A percentile compares a stretch with the other conserved stretches of the same genome.
phyloP scores from a whole-genome alignment of 352 stramenopile genomes.

The Pilasporangium apinafurcum region DNA sequence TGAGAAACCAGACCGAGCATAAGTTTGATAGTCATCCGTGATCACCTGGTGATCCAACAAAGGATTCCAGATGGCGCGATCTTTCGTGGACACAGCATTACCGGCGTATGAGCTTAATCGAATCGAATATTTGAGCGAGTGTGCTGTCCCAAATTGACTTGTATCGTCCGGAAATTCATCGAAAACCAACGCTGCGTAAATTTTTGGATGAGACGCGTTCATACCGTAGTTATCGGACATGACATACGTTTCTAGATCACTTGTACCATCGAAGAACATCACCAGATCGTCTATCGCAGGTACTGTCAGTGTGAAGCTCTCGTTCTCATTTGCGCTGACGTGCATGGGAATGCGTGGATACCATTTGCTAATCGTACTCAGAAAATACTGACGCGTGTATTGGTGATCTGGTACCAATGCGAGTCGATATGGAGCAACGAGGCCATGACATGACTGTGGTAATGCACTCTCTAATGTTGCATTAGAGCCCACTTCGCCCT shows the following conservation, averaged over 20 bases:
- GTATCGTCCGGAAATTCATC: slow-evolving; percentile 9
- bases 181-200: slow-evolving; percentile 46
- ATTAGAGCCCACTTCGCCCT: background rate
- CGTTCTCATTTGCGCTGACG: background rate
- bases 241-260: slow-evolving; percentile 28
- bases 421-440: slow-evolving; percentile 13
- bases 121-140: slow-evolving; percentile 27
- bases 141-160: slow-evolving; percentile 11
- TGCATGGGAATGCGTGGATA: slow-evolving; percentile 14
- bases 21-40: slow-evolving; percentile 18
- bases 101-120: slow-evolving; percentile 18
- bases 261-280: slow-evolving; percentile 27
- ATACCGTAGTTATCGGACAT: slow-evolving; percentile 18
- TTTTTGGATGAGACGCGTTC: slow-evolving; percentile 17
- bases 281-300: slow-evolving; percentile 29
- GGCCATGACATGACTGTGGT: slow-evolving; percentile 2
- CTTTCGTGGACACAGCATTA: slow-evolving; percentile 8
- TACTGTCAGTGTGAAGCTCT: slow-evolving; percentile 8
- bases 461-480: slow-evolving; percentile 1
- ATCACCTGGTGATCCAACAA: slow-evolving; percentile 7
- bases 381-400: slow-evolving; percentile 41
- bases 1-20: slow-evolving; percentile 32
- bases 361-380: slow-evolving; percentile 24
- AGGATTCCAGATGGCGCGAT: slow-evolving; percentile 9
- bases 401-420: slow-evolving; percentile 18